Percentiles rank a stretch among this genome's conserved stretches.
Evolutionary conservation across 169 alveolate genomes (phyloP).

Genomic region (Eimeria zaria): DNA sequence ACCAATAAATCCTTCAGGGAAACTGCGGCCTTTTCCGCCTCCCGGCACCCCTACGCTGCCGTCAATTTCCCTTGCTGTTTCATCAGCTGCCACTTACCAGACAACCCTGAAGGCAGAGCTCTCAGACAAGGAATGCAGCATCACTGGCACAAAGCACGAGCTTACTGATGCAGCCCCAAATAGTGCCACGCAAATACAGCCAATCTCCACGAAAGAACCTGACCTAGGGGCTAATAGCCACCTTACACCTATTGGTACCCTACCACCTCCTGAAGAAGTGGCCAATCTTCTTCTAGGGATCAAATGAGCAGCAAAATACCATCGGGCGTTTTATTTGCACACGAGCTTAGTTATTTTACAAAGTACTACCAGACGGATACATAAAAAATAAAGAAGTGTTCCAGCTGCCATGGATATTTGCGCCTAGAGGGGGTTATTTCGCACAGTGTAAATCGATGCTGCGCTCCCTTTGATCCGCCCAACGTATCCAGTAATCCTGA

Average conservation of each 20-base stretch:
- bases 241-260: background rate
- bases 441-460: background rate
- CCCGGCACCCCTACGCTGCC: background rate
- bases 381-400: background rate
- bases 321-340: background rate
- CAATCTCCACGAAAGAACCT: background rate
- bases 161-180: background rate
- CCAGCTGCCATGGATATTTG: background rate
- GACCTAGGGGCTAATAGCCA: background rate
- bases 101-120: background rate
- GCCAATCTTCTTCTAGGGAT: conserved; percentile 18
- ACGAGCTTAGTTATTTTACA: background rate
- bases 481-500: too few species aligned
- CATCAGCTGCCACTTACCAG: background rate
- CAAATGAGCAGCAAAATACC: background rate
- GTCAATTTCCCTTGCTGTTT: conserved; percentile 1
- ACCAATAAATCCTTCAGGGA: background rate
- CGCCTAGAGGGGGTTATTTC: background rate
- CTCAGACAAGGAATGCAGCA: background rate
- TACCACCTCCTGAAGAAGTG: background rate
- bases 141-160: background rate
- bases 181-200: background rate
- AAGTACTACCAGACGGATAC: background rate
- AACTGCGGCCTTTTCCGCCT: background rate
- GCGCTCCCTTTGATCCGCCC: background rate